phyloP scores from a whole-genome alignment of 306 rosid genomes.

The Begonia peltatifolia region DNA sequence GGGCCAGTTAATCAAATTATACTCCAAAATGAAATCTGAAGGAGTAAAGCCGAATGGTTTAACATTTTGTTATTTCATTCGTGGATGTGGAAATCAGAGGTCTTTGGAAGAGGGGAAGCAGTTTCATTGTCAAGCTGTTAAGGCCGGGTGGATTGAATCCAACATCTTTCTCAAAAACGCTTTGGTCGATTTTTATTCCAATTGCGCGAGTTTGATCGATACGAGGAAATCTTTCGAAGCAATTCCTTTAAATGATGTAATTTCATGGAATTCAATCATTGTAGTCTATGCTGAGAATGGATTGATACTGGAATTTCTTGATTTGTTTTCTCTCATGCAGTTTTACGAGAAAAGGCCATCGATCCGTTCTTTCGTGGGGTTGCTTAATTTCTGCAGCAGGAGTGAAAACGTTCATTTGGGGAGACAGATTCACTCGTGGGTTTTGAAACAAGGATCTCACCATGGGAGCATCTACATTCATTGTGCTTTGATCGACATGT shows the following conservation, averaged over 20 bases:
- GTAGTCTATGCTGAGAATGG: slow-evolving; percentile 31
- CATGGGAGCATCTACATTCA: slow-evolving; percentile 41
- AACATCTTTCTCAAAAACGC: slow-evolving; percentile 59
- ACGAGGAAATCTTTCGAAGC: slow-evolving; percentile 44
- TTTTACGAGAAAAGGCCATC: slow-evolving; percentile 56
- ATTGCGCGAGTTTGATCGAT: slow-evolving; percentile 40
- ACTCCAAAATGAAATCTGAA: slow-evolving; percentile 36
- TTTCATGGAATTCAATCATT: slow-evolving; percentile 85
- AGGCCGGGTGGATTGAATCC: slow-evolving; percentile 38
- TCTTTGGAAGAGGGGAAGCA: slow-evolving; percentile 40
- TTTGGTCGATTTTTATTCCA: slow-evolving; percentile 81
- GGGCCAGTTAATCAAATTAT: slow-evolving; percentile 20
- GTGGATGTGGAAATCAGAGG: slow-evolving; percentile 34
- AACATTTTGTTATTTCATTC: slow-evolving; percentile 59
- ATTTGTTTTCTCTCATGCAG: slow-evolving; percentile 43
- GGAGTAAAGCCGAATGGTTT: slow-evolving; percentile 57
- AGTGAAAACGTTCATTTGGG: slow-evolving; percentile 30
- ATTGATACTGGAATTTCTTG: slow-evolving; percentile 28
- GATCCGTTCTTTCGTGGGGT: slow-evolving; percentile 38
- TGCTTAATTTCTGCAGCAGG: slow-evolving; percentile 56
- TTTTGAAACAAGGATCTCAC: slow-evolving; percentile 43
- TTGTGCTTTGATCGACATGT: slow-evolving; percentile 75
- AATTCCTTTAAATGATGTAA: slow-evolving; percentile 42
- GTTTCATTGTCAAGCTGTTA: slow-evolving; percentile 41
- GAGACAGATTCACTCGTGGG: slow-evolving; percentile 52